Base-by-base conservation (phyloP, 164 flowering plant species). In the Cinnamomum chago region DNA sequence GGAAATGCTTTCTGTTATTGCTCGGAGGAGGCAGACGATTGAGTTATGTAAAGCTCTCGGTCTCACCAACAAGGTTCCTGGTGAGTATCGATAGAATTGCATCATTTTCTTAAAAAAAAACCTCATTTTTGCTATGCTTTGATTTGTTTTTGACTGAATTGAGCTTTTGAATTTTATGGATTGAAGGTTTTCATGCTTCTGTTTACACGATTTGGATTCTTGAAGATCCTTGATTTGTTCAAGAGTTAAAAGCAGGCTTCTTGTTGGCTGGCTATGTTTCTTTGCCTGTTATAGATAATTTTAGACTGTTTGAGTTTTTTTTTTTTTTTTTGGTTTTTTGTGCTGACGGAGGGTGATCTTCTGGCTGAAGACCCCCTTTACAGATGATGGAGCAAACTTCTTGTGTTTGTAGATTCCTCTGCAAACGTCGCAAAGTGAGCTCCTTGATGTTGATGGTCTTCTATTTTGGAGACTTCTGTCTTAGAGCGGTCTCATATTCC, bases 41-140 rank as follows among this genome's bases (percentile, higher is more conserved):
- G 78, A 74, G 47, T 75, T 93, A 83, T 84, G 86, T 67, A 81
- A 82, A 10, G 70, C 74, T 28, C 76, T 92, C 62, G 79, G 80
- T 17, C 73, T 82, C 72, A 73, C 67, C 1, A 86, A 84, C 25
- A 86, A 71, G 35, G 73, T 87, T 70, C 81, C 87, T 28, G 89
- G 97, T 89, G 71, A 73, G 76, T 40, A 40, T 40, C 11, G 11
- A 40, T 17, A 35, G 47, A 9, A 40, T 40, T 40, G 47, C 47
- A 40, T 9, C 47, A 40, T 35, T 7, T 5, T 35, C 47, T 6
- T 5, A 0, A 0, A 35, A 35, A 35, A 35, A 35, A 7, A 35
- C 9, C 7, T 35, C 47, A 7, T 35, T 35, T 35, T 35, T 35
- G 3, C 5, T 7, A 35, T 5, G 10, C 7, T 7, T 35, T 35